Evolutionary conservation across 768 basidiomycete genomes (phyloP).

Genomic region (Cubamyces sp.): DNA sequence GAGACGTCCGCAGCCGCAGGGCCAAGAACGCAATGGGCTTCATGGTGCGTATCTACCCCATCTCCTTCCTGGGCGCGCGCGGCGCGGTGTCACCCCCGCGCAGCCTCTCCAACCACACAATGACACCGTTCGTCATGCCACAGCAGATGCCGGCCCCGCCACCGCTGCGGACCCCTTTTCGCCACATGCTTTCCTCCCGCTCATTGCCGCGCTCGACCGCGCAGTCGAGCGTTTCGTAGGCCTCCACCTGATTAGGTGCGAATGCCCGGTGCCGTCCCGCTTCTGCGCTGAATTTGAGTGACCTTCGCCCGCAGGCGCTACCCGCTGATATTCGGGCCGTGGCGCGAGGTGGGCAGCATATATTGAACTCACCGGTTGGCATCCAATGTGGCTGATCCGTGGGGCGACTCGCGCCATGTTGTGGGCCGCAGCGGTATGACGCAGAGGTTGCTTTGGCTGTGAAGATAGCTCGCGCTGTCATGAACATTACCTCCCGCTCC

Average conservation of each 20-base stretch:
- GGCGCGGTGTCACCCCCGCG: neutral
- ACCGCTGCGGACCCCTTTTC: constrained; percentile 53
- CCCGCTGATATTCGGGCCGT: constrained; percentile 75
- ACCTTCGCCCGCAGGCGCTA: constrained; percentile 55
- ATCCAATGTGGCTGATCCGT: neutral
- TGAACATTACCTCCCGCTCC: constrained; percentile 57
- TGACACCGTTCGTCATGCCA: neutral
- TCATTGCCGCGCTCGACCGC: constrained; percentile 53
- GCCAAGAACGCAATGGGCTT: neutral
- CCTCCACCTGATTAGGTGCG: constrained; percentile 63
- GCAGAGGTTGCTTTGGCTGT: constrained; percentile 53
- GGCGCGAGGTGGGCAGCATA: constrained; percentile 54
- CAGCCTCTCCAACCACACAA: neutral
- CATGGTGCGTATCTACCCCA: constrained; percentile 1
- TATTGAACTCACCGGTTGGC: constrained; percentile 15
- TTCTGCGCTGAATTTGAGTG: constrained; percentile 12
- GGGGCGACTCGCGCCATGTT: too few relatives aligned
- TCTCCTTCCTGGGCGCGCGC: neutral
- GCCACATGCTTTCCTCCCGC: constrained; percentile 56
- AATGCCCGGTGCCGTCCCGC: neutral
- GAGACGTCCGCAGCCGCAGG: neutral
- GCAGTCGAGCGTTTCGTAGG: constrained; percentile 57
- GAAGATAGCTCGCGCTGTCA: constrained; percentile 54
- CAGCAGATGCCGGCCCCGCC: constrained; percentile 5
- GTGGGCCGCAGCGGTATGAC: constrained; percentile 54